phyloP scores from a whole-genome alignment of 495 filamentous ascomycete species.

The Penicillium crystallinum region DNA sequence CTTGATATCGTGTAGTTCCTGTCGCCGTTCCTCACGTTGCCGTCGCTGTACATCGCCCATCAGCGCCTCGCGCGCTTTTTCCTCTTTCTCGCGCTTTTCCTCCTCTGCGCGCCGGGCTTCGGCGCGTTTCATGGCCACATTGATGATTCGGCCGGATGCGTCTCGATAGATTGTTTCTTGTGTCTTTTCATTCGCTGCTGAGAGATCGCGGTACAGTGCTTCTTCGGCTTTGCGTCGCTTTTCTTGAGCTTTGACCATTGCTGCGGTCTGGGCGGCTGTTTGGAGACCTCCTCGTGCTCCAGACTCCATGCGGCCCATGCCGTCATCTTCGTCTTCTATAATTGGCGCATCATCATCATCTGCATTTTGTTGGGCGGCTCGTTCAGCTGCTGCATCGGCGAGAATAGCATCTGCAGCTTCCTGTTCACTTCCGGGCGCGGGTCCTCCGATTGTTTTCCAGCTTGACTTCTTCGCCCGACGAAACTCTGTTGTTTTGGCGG shows the following conservation, averaged over 20 bases:
- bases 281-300: constrained; percentile 85
- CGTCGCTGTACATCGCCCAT: constrained; percentile 79
- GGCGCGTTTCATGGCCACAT: constrained; percentile 82
- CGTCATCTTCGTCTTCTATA: constrained; percentile 27
- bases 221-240: constrained; percentile 40
- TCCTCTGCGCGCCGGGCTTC: constrained; percentile 71
- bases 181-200: constrained; percentile 33
- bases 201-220: constrained; percentile 34
- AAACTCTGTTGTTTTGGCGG: constrained; percentile 58
- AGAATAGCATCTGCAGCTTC: constrained; percentile 80
- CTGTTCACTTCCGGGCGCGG: constrained; percentile 45
- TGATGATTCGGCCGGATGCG: constrained; percentile 85
- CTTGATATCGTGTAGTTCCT: constrained; percentile 69
- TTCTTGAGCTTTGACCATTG: constrained; percentile 72
- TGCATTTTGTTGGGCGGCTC: constrained; percentile 34
- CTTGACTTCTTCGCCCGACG: constrained; percentile 68
- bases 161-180: constrained; percentile 90
- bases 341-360: constrained; percentile 45
- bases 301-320: constrained; percentile 60
- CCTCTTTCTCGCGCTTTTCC: constrained; percentile 61
- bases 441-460: constrained; percentile 66
- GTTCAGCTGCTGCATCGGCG: constrained; percentile 63
- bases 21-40: constrained; percentile 50
- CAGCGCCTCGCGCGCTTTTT: constrained; percentile 55
- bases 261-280: constrained; percentile 67